These are phyloP conservation scores for Prinsepia uniflora DNA, from an alignment of 306 rosid species.

Conservation along the genomic window DNA sequence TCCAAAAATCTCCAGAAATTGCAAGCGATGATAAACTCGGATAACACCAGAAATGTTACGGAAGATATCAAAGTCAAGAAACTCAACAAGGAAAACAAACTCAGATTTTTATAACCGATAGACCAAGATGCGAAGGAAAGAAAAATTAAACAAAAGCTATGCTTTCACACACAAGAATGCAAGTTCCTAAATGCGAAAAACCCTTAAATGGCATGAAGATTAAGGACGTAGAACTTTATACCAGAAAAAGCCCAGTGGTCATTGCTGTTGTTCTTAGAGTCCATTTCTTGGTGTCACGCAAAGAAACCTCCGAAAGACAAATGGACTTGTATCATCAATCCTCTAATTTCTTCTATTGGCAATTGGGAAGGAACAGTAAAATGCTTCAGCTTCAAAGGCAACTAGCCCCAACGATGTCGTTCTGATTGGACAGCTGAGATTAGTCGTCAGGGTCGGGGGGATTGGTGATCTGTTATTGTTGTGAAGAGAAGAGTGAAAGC, in stretches of 20 bases:
- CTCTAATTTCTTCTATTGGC: not conserved
- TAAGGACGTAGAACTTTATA: not conserved
- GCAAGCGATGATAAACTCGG: not conserved
- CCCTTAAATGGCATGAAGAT: not conserved
- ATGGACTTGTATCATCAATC: not conserved
- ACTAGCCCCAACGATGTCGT: not conserved
- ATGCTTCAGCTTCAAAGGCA: not conserved
- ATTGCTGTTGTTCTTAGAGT: conserved; percentile 22
- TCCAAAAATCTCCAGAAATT: not conserved
- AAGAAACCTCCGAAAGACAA: not conserved
- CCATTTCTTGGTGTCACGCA: conserved; percentile 4
- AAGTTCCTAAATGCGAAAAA: conserved; percentile 1
- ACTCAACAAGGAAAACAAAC: not conserved
- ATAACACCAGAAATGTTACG: not conserved
- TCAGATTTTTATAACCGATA: not conserved
- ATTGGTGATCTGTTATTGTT: not conserved
- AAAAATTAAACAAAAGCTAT: not conserved
- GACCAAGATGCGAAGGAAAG: not conserved
- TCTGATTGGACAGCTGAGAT: conserved; percentile 5
- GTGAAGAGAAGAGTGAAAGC: not conserved
- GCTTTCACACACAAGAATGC: not conserved
- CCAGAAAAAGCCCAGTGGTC: conserved; percentile 83
- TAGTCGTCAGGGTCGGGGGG: not conserved
- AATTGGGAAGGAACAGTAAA: not conserved
- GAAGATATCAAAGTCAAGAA: not conserved